Conservation (phyloP, 257 asterid species). For the Nicotiana noctiflora region DNA sequence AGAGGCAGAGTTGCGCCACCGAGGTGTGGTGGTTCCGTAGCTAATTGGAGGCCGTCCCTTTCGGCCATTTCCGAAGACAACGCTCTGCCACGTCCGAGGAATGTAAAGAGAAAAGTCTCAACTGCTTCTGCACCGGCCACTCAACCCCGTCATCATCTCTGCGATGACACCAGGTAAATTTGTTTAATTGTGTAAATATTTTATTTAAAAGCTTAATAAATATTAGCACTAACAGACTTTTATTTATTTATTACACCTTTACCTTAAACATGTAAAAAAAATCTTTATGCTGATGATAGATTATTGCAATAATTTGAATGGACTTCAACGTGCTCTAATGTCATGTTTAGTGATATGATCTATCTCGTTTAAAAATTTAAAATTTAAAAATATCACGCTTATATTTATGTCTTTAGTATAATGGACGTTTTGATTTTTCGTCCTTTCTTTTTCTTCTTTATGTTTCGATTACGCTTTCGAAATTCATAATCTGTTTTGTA, state of each 20-base stretch:
- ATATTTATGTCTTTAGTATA: too few relatives aligned
- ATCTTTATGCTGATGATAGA: too few relatives aligned
- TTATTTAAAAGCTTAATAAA: not conserved
- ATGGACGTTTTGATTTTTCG: too few relatives aligned
- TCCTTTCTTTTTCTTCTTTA: too few relatives aligned
- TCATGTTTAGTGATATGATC: not conserved
- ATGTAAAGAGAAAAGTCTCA: slow-evolving; percentile 25
- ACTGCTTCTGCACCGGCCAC: slow-evolving; percentile 19
- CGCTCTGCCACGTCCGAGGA: slow-evolving; percentile 11
- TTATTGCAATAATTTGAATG: not conserved
- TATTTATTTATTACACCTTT: not conserved
- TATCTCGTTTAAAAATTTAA: not conserved
- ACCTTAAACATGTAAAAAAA: not conserved
- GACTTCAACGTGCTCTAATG: too few relatives aligned
- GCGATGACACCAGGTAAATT: slow-evolving; percentile 24
- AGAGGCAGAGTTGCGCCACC: slow-evolving; percentile 20
- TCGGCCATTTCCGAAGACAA: slow-evolving; percentile 25
- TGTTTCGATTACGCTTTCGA: not conserved
- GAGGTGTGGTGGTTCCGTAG: not conserved
- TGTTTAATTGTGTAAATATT: not conserved
- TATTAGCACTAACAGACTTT: too few relatives aligned
- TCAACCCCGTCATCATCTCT: slow-evolving; percentile 12
- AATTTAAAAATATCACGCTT: too few relatives aligned
- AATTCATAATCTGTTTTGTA: too few relatives aligned
- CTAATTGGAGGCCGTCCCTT: slow-evolving; percentile 37